Percentiles rank a stretch among this genome's conserved stretches.
phyloP scores from a whole-genome alignment of 2,329 filamentous ascomycete species.

The Hymenotorrendiella dingleyae region DNA sequence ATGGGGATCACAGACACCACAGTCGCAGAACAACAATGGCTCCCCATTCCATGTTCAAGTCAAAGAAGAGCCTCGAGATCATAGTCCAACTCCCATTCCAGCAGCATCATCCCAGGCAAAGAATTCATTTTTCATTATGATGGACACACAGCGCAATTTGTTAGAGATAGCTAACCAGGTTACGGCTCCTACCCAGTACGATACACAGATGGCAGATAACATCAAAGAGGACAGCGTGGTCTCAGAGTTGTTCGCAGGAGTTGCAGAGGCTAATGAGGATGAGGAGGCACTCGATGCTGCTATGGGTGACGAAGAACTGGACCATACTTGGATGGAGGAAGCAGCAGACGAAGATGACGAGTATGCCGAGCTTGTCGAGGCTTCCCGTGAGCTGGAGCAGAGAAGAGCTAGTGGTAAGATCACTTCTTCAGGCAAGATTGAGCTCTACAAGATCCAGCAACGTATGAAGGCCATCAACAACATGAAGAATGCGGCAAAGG shows the following conservation, averaged over 20 bases:
- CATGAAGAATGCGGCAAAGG: not conserved
- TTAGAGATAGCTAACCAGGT: too few species aligned
- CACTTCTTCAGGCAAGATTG: not conserved
- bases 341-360: constrained; percentile 9
- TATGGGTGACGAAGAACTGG: constrained; percentile 7
- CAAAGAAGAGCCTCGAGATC: too few species aligned
- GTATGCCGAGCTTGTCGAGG: constrained; percentile 1
- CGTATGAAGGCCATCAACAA: not conserved
- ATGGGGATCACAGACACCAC: too few species aligned
- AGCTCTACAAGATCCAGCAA: constrained; percentile 9
- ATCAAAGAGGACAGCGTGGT: not conserved
- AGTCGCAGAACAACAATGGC: too few species aligned
- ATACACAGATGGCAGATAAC: too few species aligned
- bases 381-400: not conserved
- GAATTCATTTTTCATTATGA: too few species aligned
- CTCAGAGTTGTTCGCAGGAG: not conserved
- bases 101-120: too few species aligned
- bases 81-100: too few species aligned
- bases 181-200: too few species aligned
- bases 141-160: too few species aligned
- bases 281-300: not conserved
- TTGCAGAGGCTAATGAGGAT: not conserved
- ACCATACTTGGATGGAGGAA: constrained; percentile 19
- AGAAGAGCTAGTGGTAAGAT: constrained; percentile 1
- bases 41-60: too few species aligned